phyloP scores from a whole-genome alignment of 257 asterid species.

The Solanum medicagineum region DNA sequence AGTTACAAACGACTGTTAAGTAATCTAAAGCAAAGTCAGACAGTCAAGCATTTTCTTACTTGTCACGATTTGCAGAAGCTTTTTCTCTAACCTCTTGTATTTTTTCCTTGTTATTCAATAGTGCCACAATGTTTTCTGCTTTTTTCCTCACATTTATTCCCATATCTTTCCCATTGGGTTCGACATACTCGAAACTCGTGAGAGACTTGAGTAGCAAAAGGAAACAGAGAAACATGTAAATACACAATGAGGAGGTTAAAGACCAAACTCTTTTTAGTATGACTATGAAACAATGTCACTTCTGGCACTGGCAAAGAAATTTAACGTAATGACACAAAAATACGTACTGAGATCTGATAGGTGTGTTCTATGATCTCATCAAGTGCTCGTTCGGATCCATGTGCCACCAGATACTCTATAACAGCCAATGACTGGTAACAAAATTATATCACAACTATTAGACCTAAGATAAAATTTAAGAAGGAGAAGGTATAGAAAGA shows the following conservation, averaged over 20 bases:
- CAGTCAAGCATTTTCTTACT: conserved; percentile 35
- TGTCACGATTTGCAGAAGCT: conserved; percentile 83
- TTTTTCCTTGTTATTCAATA: conserved; percentile 79
- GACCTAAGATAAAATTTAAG: neutral
- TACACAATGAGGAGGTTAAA: neutral
- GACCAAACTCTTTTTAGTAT: neutral
- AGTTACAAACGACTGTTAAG: neutral
- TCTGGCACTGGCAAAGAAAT: neutral
- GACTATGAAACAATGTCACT: neutral
- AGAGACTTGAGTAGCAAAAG: conserved; percentile 39
- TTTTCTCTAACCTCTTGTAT: conserved; percentile 71
- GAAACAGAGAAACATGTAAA: neutral
- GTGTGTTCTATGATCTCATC: conserved; percentile 92
- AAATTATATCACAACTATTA: neutral
- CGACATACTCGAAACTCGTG: conserved; percentile 79
- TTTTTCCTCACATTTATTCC: conserved; percentile 87
- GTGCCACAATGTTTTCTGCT: conserved; percentile 71
- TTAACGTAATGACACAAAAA: conserved; percentile 1
- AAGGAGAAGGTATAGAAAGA: neutral
- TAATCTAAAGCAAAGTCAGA: neutral
- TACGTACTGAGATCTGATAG: conserved; percentile 78
- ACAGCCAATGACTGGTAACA: conserved; percentile 64
- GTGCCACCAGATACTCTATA: conserved; percentile 89
- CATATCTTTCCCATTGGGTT: conserved; percentile 80
- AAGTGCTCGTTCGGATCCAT: conserved; percentile 96